Percentiles rank a stretch among this genome's conserved stretches.
Evolutionary conservation across 257 asterid species (phyloP).

Genomic region (Scutellaria galericulata): DNA sequence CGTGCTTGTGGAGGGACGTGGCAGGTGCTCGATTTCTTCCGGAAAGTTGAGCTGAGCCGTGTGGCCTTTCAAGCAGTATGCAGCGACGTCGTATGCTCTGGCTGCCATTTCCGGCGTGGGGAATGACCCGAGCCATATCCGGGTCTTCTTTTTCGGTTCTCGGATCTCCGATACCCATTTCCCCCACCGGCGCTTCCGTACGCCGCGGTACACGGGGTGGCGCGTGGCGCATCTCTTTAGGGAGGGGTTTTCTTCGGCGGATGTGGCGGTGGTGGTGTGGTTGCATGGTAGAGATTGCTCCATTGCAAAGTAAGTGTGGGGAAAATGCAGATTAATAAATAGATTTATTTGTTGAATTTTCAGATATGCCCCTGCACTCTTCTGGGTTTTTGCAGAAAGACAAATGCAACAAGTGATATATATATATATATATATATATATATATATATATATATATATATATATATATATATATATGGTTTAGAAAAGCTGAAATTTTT

Average conservation of each 20-base stretch:
- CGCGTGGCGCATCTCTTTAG: conserved; percentile 31
- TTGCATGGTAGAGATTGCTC: conserved; percentile 51
- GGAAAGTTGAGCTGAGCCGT: conserved; percentile 65
- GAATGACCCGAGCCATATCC: conserved; percentile 76
- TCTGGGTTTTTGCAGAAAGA: not conserved
- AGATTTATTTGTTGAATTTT: conserved; percentile 21
- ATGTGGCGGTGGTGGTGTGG: not conserved
- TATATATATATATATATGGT: too few species aligned
- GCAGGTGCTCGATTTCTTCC: conserved; percentile 40
- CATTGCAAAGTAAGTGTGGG: conserved; percentile 30
- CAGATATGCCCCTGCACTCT: conserved; percentile 23
- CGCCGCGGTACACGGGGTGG: conserved; percentile 66
- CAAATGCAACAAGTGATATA: not conserved
- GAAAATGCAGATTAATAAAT: conserved; percentile 17
- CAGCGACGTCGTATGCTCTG: conserved; percentile 74
- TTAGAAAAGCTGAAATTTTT: too few species aligned
- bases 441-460: too few species aligned
- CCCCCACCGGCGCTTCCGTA: conserved; percentile 67
- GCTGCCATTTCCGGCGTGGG: conserved; percentile 76
- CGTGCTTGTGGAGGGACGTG: conserved; percentile 47
- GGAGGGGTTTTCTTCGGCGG: not conserved
- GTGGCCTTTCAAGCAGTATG: conserved; percentile 54
- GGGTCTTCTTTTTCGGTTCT: conserved; percentile 57
- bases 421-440: too few species aligned
- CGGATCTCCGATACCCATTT: conserved; percentile 81